phyloP scores from a whole-genome alignment of 345 rosid genomes.

The Salix arbutifolia region DNA sequence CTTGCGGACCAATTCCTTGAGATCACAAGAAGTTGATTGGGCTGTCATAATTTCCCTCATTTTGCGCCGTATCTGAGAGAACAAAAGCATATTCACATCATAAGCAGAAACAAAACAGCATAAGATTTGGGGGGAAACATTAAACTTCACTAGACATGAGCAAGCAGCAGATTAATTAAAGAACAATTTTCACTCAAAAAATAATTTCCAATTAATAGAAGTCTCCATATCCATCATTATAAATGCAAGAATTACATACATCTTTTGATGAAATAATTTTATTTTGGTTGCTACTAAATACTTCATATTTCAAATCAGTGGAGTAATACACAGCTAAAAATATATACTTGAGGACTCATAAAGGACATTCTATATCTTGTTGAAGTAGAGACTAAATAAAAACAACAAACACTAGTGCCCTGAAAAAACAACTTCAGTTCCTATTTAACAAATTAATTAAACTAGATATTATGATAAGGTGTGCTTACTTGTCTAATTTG shows the following conservation, averaged over 20 bases:
- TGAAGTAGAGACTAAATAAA: background rate
- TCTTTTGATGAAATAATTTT: background rate
- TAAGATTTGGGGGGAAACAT: background rate
- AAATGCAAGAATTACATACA: background rate
- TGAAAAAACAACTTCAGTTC: background rate
- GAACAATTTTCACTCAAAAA: background rate
- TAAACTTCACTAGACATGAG: background rate
- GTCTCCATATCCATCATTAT: background rate
- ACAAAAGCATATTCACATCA: background rate
- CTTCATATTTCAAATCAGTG: background rate
- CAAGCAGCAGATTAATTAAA: background rate
- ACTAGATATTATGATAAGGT: background rate
- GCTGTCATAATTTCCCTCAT: slow-evolving; percentile 86
- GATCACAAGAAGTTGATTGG: slow-evolving; percentile 82
- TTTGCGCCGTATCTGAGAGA: slow-evolving; percentile 68
- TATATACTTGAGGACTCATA: background rate
- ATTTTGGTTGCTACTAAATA: background rate
- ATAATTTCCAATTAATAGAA: background rate
- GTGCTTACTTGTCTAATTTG: slow-evolving; percentile 68
- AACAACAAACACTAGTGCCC: background rate
- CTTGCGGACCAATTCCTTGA: slow-evolving; percentile 78
- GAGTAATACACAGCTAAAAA: background rate
- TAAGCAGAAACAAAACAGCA: too few species aligned
- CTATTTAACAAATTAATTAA: background rate
- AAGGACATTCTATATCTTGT: background rate